Evolutionary conservation across 2,329 filamentous ascomycete genomes (phyloP).

Genomic region (Apiospora malaysiana): DNA sequence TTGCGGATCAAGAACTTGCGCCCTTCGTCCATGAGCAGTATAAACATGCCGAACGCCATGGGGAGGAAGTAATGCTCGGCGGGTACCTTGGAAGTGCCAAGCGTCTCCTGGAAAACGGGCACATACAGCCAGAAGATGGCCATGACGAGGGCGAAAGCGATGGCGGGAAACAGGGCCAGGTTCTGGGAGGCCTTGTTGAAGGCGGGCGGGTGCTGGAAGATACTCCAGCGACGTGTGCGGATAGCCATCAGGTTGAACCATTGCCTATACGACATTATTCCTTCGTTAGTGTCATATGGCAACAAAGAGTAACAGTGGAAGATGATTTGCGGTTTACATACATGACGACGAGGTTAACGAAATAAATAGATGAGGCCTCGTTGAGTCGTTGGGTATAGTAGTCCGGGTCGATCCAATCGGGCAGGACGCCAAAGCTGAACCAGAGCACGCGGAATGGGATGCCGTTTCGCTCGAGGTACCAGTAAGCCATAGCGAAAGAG

Average conservation of each 20-base stretch:
- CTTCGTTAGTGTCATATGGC: background rate
- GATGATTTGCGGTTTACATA: slow-evolving; percentile 41
- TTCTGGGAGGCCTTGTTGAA: slow-evolving; percentile 72
- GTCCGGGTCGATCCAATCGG: slow-evolving; percentile 50
- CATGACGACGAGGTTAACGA: slow-evolving; percentile 82
- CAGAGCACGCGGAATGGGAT: slow-evolving; percentile 69
- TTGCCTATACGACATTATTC: slow-evolving; percentile 50
- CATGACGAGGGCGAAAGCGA: slow-evolving; percentile 71
- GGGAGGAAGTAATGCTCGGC: slow-evolving; percentile 80
- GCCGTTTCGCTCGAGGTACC: slow-evolving; percentile 65
- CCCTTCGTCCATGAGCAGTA: slow-evolving; percentile 69
- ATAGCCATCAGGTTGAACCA: slow-evolving; percentile 77
- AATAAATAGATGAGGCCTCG: slow-evolving; percentile 76
- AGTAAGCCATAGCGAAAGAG: slow-evolving; percentile 70
- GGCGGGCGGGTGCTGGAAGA: slow-evolving; percentile 75
- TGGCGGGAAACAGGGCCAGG: slow-evolving; percentile 71
- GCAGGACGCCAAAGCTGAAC: slow-evolving; percentile 68
- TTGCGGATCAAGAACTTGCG: slow-evolving; percentile 68
- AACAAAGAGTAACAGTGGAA: background rate
- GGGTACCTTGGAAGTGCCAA: slow-evolving; percentile 68
- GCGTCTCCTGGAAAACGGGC: slow-evolving; percentile 64
- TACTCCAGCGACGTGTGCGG: slow-evolving; percentile 67
- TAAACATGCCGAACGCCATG: slow-evolving; percentile 68
- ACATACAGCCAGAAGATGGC: slow-evolving; percentile 75
- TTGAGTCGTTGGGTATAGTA: slow-evolving; percentile 59